Evolutionary conservation across 768 basidiomycete genomes (phyloP), one percentile per base, ranked within the genome.

Genomic region (Lentinula detonsa): DNA sequence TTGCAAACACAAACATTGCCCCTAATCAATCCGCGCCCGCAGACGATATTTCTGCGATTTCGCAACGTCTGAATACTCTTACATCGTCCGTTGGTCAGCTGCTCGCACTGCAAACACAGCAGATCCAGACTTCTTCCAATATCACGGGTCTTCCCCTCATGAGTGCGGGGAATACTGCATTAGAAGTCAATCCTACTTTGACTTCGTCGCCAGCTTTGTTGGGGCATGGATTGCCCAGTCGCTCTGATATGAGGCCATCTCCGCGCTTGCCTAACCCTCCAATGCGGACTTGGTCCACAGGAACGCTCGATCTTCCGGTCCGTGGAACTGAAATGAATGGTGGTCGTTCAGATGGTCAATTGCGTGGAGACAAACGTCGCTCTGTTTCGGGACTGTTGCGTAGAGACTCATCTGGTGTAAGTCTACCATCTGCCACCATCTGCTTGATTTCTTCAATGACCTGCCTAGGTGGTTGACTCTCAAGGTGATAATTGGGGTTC

Each of bases 31-130:
- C 81, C 39, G 78, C 78, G 48, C 83, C 85, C 43, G 70, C 78
- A 28, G 89, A 93, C 71, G 90, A 92, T 71, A 84, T 91, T 61
- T 77, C 82, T 9, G 81, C 86, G 55, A 90, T 93, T 46, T 88
- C 89, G 9, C 89, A 90, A 66, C 84, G 90, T 43, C 77, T 95
- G 59, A 88, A 85, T 69, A 87, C 86, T 9, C 75, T 95, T 66
- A 90, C 91, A 16, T 85, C 88, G 2, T 93, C 93, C 7, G 92
- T 95, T 56, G 88, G 91, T 23, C 91, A 93, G 70, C 80, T 95
- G 28, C 81, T 94, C 8, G 88, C 89, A 2, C 71, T 92, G 46
- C 90, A 91, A 70, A 91, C 90, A 1, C 90, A 91, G 65, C 83
- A 84, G 64, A 74, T 87, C 23, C 87, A 88, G 62, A 72, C 74